Conservation (phyloP, 306 rosid genomes). For the Urtica urens region DNA sequence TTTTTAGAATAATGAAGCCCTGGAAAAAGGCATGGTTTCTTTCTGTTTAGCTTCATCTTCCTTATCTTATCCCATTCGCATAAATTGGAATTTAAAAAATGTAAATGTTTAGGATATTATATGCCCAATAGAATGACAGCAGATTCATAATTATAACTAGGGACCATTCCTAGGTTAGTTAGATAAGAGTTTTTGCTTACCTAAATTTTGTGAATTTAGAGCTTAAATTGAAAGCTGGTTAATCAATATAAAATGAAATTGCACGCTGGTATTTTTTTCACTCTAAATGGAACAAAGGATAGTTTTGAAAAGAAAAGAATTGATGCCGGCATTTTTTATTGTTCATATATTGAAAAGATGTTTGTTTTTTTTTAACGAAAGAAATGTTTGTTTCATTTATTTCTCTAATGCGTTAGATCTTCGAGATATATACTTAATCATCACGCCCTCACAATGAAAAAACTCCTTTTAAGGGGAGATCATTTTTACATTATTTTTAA, state of each 20-base stretch:
- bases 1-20: background rate
- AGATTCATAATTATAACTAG: conserved; percentile 3
- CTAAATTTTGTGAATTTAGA: background rate
- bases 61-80: conserved; percentile 1
- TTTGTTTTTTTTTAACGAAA: too few relatives aligned
- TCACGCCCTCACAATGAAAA: too few relatives aligned
- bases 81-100: background rate
- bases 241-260: background rate
- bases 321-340: too few relatives aligned
- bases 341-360: too few relatives aligned
- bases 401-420: too few relatives aligned
- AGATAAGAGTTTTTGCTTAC: conserved; percentile 3
- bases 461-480: too few relatives aligned
- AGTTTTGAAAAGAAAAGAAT: too few relatives aligned
- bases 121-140: background rate
- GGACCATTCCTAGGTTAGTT: conserved; percentile 21
- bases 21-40: background rate
- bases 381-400: too few relatives aligned
- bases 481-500: too few relatives aligned
- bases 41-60: background rate
- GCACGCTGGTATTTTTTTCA: too few relatives aligned
- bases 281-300: too few relatives aligned
- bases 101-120: background rate
- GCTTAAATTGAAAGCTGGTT: background rate
- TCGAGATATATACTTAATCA: too few relatives aligned